Evolutionary conservation across 1,284 basidiomycete species (phyloP).

Genomic region (Tremellales sp.): DNA sequence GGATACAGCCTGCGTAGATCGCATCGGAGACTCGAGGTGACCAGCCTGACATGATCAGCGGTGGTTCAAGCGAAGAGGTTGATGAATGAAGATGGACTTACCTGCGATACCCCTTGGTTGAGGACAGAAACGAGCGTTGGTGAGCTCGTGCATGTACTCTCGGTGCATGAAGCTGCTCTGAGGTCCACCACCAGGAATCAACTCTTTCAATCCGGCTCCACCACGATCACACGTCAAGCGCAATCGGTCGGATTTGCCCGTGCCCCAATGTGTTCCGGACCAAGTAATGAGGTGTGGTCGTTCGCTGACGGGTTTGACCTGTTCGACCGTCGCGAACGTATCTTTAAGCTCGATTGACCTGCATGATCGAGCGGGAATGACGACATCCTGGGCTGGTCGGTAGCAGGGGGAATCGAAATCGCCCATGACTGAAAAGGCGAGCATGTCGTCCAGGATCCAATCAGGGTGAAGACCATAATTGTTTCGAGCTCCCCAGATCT

Average conservation of each 20-base stretch:
- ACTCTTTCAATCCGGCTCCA: slow-evolving; percentile 35
- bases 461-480: slow-evolving; percentile 35
- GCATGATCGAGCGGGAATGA: slow-evolving; percentile 47
- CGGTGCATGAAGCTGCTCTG: slow-evolving; percentile 35
- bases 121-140: slow-evolving; percentile 48
- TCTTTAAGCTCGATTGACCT: slow-evolving; percentile 27
- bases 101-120: slow-evolving; percentile 48
- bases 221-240: slow-evolving; percentile 43
- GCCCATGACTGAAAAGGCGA: slow-evolving; percentile 47
- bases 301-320: slow-evolving; percentile 35
- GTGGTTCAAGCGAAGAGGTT: background rate
- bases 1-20: slow-evolving; percentile 53
- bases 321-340: slow-evolving; percentile 28
- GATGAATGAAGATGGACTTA: slow-evolving; percentile 14
- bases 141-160: slow-evolving; percentile 49
- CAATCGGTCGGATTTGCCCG: slow-evolving; percentile 43
- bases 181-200: slow-evolving; percentile 37
- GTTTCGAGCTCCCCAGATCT: slow-evolving; percentile 42
- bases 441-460: slow-evolving; percentile 37
- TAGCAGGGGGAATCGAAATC: slow-evolving; percentile 47
- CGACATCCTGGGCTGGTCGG: slow-evolving; percentile 47
- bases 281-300: slow-evolving; percentile 38
- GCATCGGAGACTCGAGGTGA: slow-evolving; percentile 51
- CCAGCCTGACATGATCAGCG: slow-evolving; percentile 34
- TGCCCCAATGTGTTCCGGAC: slow-evolving; percentile 48